Base-by-base conservation (phyloP, 352 stramenopile genomes). In the Phytophthora gonapodyides region DNA sequence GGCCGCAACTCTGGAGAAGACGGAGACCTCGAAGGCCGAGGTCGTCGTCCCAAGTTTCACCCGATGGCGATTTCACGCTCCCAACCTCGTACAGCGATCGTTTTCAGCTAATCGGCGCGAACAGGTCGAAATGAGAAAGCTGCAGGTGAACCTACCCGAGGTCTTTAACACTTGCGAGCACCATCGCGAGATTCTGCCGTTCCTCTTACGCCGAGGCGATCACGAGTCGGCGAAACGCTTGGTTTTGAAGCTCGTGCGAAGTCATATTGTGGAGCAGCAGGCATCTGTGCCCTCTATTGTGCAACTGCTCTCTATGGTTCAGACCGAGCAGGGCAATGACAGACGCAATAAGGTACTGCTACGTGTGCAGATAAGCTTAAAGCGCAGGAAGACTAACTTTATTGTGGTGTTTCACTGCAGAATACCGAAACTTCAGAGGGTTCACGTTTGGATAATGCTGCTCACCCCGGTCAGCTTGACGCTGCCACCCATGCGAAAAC, bases 71-170 rank as follows among this genome's bases (percentile, higher is more conserved):
- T 91, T 91, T 59, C 51, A 89, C n/a, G 42, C 69, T 2, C 80
- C 82, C 0, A 82, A 90, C 64, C 69, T 91, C 30, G 80, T 87
- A 6, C 73, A 80, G 44, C 78, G 79, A 17, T 76, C 68, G 9
- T 71, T 76, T 53, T 71, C 56, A 36, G 61, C 48, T 37, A 72
- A 73, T 46, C 61, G 46, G 0, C 16, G 34, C 10, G 64, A 83
- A 40, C 65, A 75, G 40, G 67, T 87, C 11, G 75, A 91, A 42
- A 68, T 89, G 41, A 76, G 80, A n/a, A 87, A 84, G 21, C 67
- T 91, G 27, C 75, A 89, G 50, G 51, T 91, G n/a, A 88, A 93
- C 60, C 53, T 91, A 5, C 51, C 59, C 0, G 75, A 84, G n/a
- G 58, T 93, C 17, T 75, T 48, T 43, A 83, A 75, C 9, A 88